Base-by-base conservation (phyloP, 2,329 filamentous ascomycete genomes). In the Epichloe scottii region DNA sequence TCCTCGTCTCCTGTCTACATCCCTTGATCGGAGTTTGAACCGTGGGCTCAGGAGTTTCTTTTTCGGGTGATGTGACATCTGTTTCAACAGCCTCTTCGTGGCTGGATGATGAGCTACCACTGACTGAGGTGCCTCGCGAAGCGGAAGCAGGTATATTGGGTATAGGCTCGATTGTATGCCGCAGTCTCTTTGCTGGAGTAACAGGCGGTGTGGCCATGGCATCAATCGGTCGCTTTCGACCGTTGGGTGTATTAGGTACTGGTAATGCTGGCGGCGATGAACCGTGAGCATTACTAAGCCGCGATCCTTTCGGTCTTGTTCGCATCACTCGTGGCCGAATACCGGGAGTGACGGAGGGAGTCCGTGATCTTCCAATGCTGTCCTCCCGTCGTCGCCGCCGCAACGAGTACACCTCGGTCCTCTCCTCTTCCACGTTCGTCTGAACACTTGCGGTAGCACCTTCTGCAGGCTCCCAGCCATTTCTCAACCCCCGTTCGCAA, bases 391-490 rank as follows among this genome's bases (percentile, higher is more conserved):
- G 66, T 54, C 77, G 69, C 26, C 73, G 69, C 5, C 80, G 74
- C n/a, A 84, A 63, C 3, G 75, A 76, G 56, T 84, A 84, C 1
- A 71, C 72, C 41, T 75, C 73, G 0, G 62, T 57, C 6, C n/a
- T 35, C 23, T 73, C 70, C 42, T 76, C 72, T 58, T 85, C 78
- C 26, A 84, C 74, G 58, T 73, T 77, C 55, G 63, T 71, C 59
- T 68, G 71, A 23, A 78, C 67, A 1, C 68, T 68, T 3, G 70
- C 63, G 14, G 71, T 71, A 0, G 70, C 71, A 0, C 68, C 72
- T 4, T 73, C 72, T 14, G 70, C 70, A 0, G 72, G 77, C 38
- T 80, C 77, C 94, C 94, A 98, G 1, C 93, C 93, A 63, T 96
- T 97, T 49, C 77, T 75, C 52, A 79, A 71, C 3, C 75, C 71